Conservation (phyloP, 208 protist species). For the Acanthamoeba rhysodes region DNA sequence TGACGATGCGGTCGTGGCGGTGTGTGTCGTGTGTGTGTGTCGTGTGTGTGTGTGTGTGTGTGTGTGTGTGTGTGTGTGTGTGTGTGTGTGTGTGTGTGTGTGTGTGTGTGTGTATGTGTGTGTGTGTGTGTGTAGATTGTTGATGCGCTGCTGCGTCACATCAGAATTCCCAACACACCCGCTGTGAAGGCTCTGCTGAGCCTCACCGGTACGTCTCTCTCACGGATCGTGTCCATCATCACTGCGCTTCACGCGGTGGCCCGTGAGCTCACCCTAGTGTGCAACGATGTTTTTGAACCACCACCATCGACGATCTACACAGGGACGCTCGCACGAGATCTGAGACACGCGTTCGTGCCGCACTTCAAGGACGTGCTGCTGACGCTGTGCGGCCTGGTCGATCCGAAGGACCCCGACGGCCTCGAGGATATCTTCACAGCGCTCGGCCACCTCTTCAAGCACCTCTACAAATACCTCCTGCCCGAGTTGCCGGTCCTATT, state of each 20-base stretch:
- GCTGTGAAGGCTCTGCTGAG: slow-evolving; percentile 34
- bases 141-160: slow-evolving; percentile 28
- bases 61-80: neutral
- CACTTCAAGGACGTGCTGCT: slow-evolving; percentile 73
- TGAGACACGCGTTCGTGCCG: slow-evolving; percentile 47
- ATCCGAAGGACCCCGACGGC: slow-evolving; percentile 58
- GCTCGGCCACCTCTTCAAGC: slow-evolving; percentile 75
- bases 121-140: neutral
- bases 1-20: neutral
- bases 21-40: neutral
- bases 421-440: slow-evolving; percentile 75
- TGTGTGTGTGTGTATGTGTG: neutral
- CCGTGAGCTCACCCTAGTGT: neutral
- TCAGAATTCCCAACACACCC: slow-evolving; percentile 32
- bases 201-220: neutral
- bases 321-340: slow-evolving; percentile 73
- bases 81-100: neutral
- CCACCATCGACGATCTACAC: neutral
- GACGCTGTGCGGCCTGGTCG: slow-evolving; percentile 33
- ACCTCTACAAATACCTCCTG: slow-evolving; percentile 74
- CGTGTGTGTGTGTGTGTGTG: neutral
- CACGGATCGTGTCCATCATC: neutral
- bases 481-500: slow-evolving; percentile 68
- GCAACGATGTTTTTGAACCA: neutral
- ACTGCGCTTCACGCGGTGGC: neutral